Evolutionary conservation across 257 asterid genomes (phyloP), one percentile per base, ranked within the genome.

Genomic region (Solanum verrucosum): DNA sequence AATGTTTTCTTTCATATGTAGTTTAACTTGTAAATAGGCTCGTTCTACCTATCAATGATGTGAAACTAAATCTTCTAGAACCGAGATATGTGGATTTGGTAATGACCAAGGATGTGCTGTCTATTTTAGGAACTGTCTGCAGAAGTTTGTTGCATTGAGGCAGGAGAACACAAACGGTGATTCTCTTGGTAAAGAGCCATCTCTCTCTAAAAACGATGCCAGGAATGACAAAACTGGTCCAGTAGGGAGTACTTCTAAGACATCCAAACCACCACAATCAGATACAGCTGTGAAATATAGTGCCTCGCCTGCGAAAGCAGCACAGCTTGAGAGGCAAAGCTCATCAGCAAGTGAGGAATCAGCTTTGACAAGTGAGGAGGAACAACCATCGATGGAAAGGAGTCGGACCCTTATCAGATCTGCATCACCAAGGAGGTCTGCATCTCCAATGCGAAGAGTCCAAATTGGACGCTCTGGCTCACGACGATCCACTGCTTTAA

Each of bases 381-480:
- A 96, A 77, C 93, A 79, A 38, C 93, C 92, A 86, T 87, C 93
- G 5, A 91, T 84, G 3, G 98, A 95, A 91, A 91, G 99, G 92
- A 97, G 99, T 90, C 93, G 98, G 75, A 77, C 96, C 37, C 93
- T 94, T 27, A 73, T 91, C 79, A 90, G 99, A 93, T 88, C 95
- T 37, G 94, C 98, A 88, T 94, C 99, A 84, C 99, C 99, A 23
- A 92, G 98, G 91, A 94, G 99, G 92, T 94, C 99, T 35, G 98
- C 99, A 77, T 96, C 99, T 92, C 99, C 99, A 81, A 95, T 97
- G 99, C 93, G 98, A 78, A 94, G 99, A 93, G 87, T 97, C 83
- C 99, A 97, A 91, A 92, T 97, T 81, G 99, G 99, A 52, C 92
- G 98, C 63, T 91, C 98, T 87, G 99, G 99, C 83, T 93, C 98